Evolutionary conservation across 164 flowering plant species (phyloP), one percentile per base, ranked within the genome.

Genomic region (Houttuynia cordata): DNA sequence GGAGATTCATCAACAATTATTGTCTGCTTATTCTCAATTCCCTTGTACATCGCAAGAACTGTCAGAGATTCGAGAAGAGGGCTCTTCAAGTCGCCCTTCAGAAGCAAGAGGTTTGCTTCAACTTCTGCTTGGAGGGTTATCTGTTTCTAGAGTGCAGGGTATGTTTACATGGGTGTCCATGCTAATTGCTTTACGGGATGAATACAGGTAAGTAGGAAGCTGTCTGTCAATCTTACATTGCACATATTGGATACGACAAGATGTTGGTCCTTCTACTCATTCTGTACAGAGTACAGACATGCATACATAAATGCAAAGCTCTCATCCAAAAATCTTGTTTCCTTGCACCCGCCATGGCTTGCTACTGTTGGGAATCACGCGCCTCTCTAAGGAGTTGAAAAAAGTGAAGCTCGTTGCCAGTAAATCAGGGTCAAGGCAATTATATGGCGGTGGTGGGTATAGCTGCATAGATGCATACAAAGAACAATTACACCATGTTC

Each of bases 1-100:
- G 61, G 96, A 80, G 61, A 79, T 83, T 51, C 73, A 82, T 66
- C 39, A 68, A 53, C 75, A 64, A 58, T 57, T 88, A 70, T 75
- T 57, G 6, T 55, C 81, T 17, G 86, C 84, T 25, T 86, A 89
- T 59, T 72, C 81, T 70, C 94, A 82, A 64, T 61, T 72, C 49
- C 58, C 68, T 12, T 24, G 68, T 12, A 51, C 39, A 17, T 22
- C 75, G 24, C 57, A 56, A 10, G 72, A 68, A 14, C 42, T 51
- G 2, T 56, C 56, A 20, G 53, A 34, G 60, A 63, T 10, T 42
- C 18, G 21, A 59, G 62, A 59, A 47, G 54, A 68, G 52, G 67
- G 49, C 30, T 65, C 24, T 45, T 23, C 63, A n/a, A 51, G 39
- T 56, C 62, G 0, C n/a, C 70, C 68, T 62, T 63, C 68, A 9